phyloP scores from a whole-genome alignment of 495 filamentous ascomycete species.

The Trichoderma reesei region DNA sequence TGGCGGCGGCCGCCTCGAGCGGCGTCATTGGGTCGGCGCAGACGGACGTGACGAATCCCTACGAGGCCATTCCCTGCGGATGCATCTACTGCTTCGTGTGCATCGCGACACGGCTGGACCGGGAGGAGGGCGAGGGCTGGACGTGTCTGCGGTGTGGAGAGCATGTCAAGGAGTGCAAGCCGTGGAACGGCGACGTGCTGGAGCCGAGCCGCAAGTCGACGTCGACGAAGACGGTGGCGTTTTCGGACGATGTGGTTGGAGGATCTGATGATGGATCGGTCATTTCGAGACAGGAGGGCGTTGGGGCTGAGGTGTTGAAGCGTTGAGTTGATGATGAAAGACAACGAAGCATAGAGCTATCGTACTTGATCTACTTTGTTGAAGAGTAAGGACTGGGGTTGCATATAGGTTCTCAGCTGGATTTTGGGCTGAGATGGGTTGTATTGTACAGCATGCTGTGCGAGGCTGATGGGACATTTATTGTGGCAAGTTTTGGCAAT shows the following conservation, averaged over 20 bases:
- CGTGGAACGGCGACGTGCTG: conserved; percentile 85
- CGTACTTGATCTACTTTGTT: neutral
- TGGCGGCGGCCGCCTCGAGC: conserved; percentile 52
- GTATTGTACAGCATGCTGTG: neutral
- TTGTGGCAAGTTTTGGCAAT: neutral
- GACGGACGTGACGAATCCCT: conserved; percentile 94
- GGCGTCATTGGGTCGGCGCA: conserved; percentile 80
- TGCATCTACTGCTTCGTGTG: conserved; percentile 98
- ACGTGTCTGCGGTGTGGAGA: conserved; percentile 85
- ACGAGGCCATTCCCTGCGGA: conserved; percentile 82
- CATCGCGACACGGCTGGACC: conserved; percentile 77
- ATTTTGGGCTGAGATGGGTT: neutral
- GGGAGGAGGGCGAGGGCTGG: conserved; percentile 95
- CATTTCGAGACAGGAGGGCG: neutral
- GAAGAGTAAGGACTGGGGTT: neutral
- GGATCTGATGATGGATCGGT: neutral
- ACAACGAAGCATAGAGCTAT: neutral
- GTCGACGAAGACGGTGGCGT: conserved; percentile 58
- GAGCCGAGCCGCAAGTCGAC: conserved; percentile 42
- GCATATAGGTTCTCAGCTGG: too few relatives aligned
- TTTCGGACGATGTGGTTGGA: conserved; percentile 45
- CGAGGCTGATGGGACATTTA: neutral
- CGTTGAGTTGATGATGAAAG: neutral
- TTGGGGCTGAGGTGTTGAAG: neutral
- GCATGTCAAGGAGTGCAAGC: conserved; percentile 75